These are phyloP conservation scores for Mycena crocata DNA, from an alignment of 768 basidiomycete genomes.

Conservation along the genomic window DNA sequence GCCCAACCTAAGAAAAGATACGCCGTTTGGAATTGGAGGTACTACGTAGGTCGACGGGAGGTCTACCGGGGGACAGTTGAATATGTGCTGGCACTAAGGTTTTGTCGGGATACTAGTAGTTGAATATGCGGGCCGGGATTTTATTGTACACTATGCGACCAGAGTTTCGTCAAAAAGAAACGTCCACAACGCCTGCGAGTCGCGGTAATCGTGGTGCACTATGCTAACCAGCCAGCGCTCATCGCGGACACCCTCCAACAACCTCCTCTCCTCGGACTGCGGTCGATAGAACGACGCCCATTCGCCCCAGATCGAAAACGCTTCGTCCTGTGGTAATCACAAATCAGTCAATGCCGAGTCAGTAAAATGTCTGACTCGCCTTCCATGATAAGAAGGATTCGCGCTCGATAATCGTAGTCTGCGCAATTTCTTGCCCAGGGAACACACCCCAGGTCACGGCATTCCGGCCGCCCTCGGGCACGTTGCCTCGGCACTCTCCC, in stretches of 20 bases:
- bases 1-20: too few species aligned
- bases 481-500: constrained; percentile 87
- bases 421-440: constrained; percentile 94
- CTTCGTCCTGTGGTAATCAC: constrained; percentile 85
- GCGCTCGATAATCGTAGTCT: constrained; percentile 96
- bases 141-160: background rate
- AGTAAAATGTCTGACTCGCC: constrained; percentile 56
- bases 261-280: constrained; percentile 71
- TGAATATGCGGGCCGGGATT: too few species aligned
- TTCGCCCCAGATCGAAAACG: constrained; percentile 94
- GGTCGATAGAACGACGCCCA: constrained; percentile 93
- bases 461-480: constrained; percentile 83
- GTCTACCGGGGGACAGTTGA: too few species aligned
- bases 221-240: constrained; percentile 92
- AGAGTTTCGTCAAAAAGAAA: constrained; percentile 70
- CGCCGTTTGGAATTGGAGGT: too few species aligned
- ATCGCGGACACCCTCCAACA: constrained; percentile 79
- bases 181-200: constrained; percentile 81
- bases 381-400: constrained; percentile 98
- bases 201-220: constrained; percentile 93
- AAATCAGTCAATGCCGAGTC: constrained; percentile 10
- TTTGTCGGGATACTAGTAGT: too few species aligned
- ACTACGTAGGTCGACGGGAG: too few species aligned
- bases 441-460: constrained; percentile 99
- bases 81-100: too few species aligned